Percentiles rank a stretch among this genome's conserved stretches.
phyloP scores from a whole-genome alignment of 164 flowering plant genomes.

The Akebia trifoliata region DNA sequence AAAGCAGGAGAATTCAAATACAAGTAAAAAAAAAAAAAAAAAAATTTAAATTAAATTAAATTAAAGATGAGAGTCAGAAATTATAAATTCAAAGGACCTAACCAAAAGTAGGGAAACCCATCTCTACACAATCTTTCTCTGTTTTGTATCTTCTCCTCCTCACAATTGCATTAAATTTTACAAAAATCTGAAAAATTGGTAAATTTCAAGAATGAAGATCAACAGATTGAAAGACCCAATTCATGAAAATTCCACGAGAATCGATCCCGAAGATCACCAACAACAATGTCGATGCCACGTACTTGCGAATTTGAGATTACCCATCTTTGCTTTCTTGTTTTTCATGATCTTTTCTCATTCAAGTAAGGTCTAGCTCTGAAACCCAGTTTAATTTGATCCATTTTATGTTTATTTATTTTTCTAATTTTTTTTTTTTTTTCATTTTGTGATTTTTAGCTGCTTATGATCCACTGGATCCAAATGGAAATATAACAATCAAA shows the following conservation, averaged over 20 bases:
- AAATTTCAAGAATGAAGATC: conserved; percentile 8
- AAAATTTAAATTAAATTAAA: not conserved
- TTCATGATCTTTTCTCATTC: conserved; percentile 27
- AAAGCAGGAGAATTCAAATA: conserved; percentile 34
- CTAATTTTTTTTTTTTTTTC: not conserved
- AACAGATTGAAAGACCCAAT: conserved; percentile 5
- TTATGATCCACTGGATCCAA: conserved; percentile 55
- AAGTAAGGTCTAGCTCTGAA: conserved; percentile 23
- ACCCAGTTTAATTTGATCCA: no score
- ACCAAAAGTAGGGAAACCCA: conserved; percentile 51
- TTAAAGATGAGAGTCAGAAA: no score
- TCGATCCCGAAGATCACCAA: not conserved
- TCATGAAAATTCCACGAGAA: conserved; percentile 2
- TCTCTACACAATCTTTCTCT: conserved; percentile 13
- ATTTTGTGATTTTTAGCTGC: conserved; percentile 31
- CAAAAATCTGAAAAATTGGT: not conserved
- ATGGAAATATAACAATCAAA: conserved; percentile 50
- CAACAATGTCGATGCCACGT: not conserved
- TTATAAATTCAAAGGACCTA: conserved; percentile 20
- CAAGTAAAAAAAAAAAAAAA: not conserved
- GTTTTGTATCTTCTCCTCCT: conserved; percentile 5
- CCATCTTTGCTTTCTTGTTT: conserved; percentile 20
- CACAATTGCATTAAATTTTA: not conserved
- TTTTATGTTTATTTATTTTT: no score
- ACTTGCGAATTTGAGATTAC: conserved; percentile 25